Percentiles rank a stretch among this genome's conserved stretches.
Conservation (phyloP, 441 rosid genomes). For the Jatropha multifida region DNA sequence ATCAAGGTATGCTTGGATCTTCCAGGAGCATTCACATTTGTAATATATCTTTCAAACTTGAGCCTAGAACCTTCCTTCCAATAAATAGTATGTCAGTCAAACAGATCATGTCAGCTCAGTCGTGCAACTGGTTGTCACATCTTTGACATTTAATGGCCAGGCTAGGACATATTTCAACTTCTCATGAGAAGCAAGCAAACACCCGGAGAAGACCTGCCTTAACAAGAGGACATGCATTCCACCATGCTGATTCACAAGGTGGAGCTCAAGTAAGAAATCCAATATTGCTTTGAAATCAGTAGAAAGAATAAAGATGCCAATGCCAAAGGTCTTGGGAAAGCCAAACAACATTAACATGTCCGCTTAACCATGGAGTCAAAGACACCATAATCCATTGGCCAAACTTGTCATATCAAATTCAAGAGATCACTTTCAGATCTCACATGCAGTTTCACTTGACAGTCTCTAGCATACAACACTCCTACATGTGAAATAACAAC, state of each 20-base stretch:
- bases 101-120: slow-evolving; percentile 20
- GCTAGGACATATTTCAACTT: slow-evolving; percentile 6
- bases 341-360: slow-evolving; percentile 18
- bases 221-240: slow-evolving; percentile 31
- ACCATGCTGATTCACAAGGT: slow-evolving; percentile 31
- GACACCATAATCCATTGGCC: not conserved
- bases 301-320: slow-evolving; percentile 22
- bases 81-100: slow-evolving; percentile 16
- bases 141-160: slow-evolving; percentile 13
- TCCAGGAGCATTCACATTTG: slow-evolving; percentile 20
- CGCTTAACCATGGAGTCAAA: not conserved
- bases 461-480: slow-evolving; percentile 1
- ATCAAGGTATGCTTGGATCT: slow-evolving; percentile 25
- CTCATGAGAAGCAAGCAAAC: slow-evolving; percentile 14
- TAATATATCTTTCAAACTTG: slow-evolving; percentile 24
- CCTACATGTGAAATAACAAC: not conserved
- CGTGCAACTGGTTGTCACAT: not conserved
- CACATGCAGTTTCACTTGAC: not conserved
- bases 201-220: slow-evolving; percentile 21
- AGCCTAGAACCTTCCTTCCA: slow-evolving; percentile 15
- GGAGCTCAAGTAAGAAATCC: slow-evolving; percentile 31
- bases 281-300: slow-evolving; percentile 25
- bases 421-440: slow-evolving; percentile 11
- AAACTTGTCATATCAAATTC: slow-evolving; percentile 16
- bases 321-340: slow-evolving; percentile 22